These are phyloP conservation scores for Batrachochytrium dendrobatidis DNA, from an alignment of 371 early-diverging fungal species.

Conservation along the genomic window DNA sequence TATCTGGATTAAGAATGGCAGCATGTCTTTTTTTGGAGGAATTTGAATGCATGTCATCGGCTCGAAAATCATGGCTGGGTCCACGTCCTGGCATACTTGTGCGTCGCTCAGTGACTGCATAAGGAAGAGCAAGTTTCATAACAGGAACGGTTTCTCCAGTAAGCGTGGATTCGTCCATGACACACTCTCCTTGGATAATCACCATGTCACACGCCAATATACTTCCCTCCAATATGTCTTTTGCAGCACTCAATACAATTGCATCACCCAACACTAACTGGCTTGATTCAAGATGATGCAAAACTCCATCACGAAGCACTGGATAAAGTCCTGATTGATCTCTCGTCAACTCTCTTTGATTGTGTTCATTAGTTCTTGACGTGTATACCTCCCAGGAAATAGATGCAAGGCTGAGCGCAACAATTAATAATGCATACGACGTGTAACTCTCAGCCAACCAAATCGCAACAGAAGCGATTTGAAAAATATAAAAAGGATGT, in stretches of 20 bases:
- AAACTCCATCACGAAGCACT: constrained; percentile 50
- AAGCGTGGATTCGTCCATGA: constrained; percentile 64
- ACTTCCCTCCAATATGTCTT: constrained; percentile 18
- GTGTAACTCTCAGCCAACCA: constrained; percentile 33
- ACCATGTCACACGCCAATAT: constrained; percentile 59
- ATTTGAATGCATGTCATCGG: background rate
- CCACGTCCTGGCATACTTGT: too few species aligned
- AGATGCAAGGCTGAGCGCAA: constrained; percentile 18
- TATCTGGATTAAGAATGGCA: constrained; percentile 4
- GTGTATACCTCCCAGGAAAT: constrained; percentile 33
- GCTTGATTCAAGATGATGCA: constrained; percentile 42
- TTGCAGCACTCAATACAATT: constrained; percentile 36
- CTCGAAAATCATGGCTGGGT: background rate
- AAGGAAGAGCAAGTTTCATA: constrained; percentile 5
- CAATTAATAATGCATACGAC: constrained; percentile 27
- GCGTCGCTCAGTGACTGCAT: background rate
- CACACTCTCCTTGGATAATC: constrained; percentile 57
- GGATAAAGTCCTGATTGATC: background rate
- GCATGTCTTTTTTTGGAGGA: background rate
- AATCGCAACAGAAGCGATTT: constrained; percentile 63
- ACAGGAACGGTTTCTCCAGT: constrained; percentile 32
- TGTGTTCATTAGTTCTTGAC: constrained; percentile 23
- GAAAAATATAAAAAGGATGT: constrained; percentile 67
- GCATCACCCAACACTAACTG: constrained; percentile 70
- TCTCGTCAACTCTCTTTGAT: constrained; percentile 12